These are phyloP conservation scores for Cicer bijugum DNA, from an alignment of 306 rosid genomes.

Conservation along the genomic window DNA sequence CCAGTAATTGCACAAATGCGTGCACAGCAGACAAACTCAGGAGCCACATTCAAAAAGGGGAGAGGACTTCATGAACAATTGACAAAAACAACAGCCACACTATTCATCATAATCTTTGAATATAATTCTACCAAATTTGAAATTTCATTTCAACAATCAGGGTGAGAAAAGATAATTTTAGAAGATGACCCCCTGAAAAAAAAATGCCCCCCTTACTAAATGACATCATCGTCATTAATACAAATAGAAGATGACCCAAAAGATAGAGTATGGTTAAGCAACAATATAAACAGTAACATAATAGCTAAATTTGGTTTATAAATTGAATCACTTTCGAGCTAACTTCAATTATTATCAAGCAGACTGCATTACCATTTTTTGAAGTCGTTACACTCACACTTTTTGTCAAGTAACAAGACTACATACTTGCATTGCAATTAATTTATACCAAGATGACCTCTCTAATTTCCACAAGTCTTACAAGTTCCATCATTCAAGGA, in stretches of 20 bases:
- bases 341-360: constrained; percentile 16
- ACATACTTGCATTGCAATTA: not conserved
- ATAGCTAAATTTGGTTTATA: not conserved
- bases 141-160: constrained; percentile 9
- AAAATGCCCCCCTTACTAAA: not conserved
- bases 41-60: constrained; percentile 13
- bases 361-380: not conserved
- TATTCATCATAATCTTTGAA: not conserved
- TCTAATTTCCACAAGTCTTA: constrained; percentile 15
- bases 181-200: not conserved
- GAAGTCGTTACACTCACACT: not conserved
- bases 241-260: not conserved
- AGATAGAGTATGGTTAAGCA: not conserved
- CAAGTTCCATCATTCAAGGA: constrained; percentile 5
- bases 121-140: not conserved
- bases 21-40: constrained; percentile 6
- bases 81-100: constrained; percentile 15
- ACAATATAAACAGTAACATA: not conserved
- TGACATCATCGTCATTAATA: not conserved
- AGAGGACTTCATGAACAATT: not conserved
- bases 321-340: constrained; percentile 8
- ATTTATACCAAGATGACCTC: not conserved
- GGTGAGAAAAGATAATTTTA: constrained; percentile 7
- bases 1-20: constrained; percentile 21
- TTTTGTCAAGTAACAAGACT: constrained; percentile 8